Evolutionary conservation across 2,329 filamentous ascomycete genomes (phyloP).

Genomic region (Truncatella angustata): DNA sequence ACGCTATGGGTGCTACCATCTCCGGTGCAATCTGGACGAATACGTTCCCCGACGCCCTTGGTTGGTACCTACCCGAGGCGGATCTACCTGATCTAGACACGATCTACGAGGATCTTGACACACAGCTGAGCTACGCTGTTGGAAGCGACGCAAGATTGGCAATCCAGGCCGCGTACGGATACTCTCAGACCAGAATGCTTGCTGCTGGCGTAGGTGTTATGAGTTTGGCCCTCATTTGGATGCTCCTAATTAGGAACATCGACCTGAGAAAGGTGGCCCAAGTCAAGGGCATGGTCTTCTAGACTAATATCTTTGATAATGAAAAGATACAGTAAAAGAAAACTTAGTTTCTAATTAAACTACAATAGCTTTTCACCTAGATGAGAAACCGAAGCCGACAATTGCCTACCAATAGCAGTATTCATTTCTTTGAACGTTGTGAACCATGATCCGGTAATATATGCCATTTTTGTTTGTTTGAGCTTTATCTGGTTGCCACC

Average conservation of each 20-base stretch:
- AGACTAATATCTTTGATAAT: not conserved
- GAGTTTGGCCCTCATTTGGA: not conserved
- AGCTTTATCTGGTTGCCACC: no score
- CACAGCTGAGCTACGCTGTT: constrained; percentile 47
- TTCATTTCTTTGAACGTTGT: no score
- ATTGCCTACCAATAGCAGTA: no score
- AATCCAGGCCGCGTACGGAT: constrained; percentile 55
- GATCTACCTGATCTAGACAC: constrained; percentile 33
- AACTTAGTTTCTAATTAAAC: no score
- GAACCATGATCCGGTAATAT: no score
- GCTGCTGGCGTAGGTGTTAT: not conserved
- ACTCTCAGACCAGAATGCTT: constrained; percentile 36
- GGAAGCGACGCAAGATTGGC: constrained; percentile 47
- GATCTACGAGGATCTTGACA: constrained; percentile 49
- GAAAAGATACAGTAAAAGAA: no score
- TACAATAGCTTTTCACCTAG: no score
- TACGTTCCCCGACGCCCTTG: constrained; percentile 48
- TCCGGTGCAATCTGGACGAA: constrained; percentile 59
- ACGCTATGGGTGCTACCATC: constrained; percentile 54
- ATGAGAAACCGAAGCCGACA: no score
- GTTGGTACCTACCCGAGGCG: constrained; percentile 44
- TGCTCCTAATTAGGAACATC: not conserved
- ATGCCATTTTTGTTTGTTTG: no score
- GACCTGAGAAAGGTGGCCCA: not conserved
- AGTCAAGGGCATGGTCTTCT: not conserved